These are phyloP conservation scores for Prunus padus DNA, from an alignment of 306 rosid genomes.

Conservation along the genomic window DNA sequence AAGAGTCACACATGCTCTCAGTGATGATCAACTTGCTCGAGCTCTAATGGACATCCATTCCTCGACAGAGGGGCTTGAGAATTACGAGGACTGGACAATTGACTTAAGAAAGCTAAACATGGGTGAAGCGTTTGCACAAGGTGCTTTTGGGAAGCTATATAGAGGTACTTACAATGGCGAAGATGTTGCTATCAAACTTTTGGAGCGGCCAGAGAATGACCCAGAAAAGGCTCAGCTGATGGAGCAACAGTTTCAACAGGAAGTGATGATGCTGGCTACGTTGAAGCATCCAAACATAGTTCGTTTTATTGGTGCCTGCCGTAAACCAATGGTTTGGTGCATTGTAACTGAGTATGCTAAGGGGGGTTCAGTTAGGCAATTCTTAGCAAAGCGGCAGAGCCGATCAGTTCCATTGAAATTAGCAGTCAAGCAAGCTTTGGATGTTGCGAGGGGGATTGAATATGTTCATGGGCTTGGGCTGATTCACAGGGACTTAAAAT, in stretches of 20 bases:
- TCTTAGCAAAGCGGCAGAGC: constrained; percentile 72
- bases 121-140: constrained; percentile 98
- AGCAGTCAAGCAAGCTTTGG: constrained; percentile 96
- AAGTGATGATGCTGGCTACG: constrained; percentile 94
- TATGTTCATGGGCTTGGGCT: constrained; percentile 88
- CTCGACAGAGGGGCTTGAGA: constrained; percentile 79
- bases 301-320: constrained; percentile 91
- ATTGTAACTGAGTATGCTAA: constrained; percentile 96
- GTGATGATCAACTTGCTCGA: constrained; percentile 92
- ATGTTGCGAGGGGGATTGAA: constrained; percentile 95
- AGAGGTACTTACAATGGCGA: constrained; percentile 91
- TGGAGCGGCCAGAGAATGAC: constrained; percentile 98
- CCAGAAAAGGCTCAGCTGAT: constrained; percentile 79
- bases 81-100: constrained; percentile 87
- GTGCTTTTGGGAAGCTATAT: constrained; percentile 96
- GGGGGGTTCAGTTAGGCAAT: constrained; percentile 95
- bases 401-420: constrained; percentile 89
- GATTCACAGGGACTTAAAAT: constrained; percentile 93
- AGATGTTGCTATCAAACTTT: constrained; percentile 93
- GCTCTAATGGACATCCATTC: constrained; percentile 81
- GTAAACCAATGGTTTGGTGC: constrained; percentile 98
- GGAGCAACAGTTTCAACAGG: constrained; percentile 99
- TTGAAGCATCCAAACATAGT: constrained; percentile 92
- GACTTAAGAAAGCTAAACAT: constrained; percentile 83
- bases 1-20: constrained; percentile 88